Conservation (phyloP, 2,329 filamentous ascomycete genomes). For the Blastomyces percursus region DNA sequence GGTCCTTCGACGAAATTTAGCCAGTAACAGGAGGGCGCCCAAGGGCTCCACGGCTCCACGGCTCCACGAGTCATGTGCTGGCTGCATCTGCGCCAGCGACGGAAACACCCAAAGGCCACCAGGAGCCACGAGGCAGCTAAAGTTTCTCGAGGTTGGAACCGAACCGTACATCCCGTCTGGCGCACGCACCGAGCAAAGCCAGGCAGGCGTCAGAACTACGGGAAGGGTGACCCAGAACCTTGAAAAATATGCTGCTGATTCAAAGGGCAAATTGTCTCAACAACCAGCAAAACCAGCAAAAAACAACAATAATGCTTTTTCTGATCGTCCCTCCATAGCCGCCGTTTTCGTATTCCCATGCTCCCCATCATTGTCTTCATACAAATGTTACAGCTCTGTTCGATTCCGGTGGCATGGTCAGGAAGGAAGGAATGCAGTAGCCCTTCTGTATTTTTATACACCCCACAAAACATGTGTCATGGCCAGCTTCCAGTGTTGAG, state of each 20-base stretch:
- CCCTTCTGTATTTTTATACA: neutral
- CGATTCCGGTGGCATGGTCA: neutral
- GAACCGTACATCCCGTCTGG: neutral
- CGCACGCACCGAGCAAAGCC: neutral
- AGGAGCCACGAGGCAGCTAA: slow-evolving; percentile 6
- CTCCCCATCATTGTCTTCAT: neutral
- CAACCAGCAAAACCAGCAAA: neutral
- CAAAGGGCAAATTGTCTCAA: neutral
- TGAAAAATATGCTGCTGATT: neutral
- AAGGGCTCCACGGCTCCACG: too few relatives aligned
- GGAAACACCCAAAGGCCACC: neutral
- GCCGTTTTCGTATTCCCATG: neutral
- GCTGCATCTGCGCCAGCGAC: neutral
- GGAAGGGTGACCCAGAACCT: neutral
- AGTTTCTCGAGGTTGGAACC: neutral
- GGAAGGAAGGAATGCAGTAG: neutral
- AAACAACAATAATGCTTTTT: neutral
- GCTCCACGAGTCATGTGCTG: slow-evolving; percentile 7
- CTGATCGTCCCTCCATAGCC: neutral
- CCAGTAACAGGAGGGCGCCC: neutral
- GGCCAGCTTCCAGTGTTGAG: neutral
- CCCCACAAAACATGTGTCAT: neutral
- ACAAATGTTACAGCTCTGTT: neutral
- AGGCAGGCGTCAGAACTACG: neutral
- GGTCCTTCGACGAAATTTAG: neutral